Conservation (phyloP, 2,329 filamentous ascomycete species). For the Aspergillus japonicus region DNA sequence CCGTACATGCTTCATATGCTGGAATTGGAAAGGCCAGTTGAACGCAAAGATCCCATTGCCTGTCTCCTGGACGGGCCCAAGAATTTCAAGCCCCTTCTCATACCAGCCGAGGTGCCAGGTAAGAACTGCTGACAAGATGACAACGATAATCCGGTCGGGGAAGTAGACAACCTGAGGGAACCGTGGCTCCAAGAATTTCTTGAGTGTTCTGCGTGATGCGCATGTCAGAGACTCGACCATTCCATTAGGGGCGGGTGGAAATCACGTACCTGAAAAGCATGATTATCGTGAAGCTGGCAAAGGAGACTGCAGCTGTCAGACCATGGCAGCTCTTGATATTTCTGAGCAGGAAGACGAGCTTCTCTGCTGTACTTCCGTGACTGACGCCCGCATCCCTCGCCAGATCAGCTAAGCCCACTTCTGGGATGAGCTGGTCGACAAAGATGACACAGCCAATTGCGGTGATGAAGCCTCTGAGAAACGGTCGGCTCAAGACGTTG, state of each 20-base stretch:
- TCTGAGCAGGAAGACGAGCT: slow-evolving; percentile 73
- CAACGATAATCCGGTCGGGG: slow-evolving; percentile 86
- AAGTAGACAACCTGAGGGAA: slow-evolving; percentile 81
- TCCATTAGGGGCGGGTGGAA: background rate
- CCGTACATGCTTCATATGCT: slow-evolving; percentile 77
- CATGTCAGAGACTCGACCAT: slow-evolving; percentile 5
- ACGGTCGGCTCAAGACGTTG: slow-evolving; percentile 88
- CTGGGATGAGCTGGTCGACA: slow-evolving; percentile 89
- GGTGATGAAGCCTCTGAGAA: slow-evolving; percentile 92
- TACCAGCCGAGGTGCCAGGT: slow-evolving; percentile 79
- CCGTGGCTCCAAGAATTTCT: slow-evolving; percentile 74
- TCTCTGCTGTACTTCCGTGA: slow-evolving; percentile 84
- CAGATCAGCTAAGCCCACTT: slow-evolving; percentile 70
- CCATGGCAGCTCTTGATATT: slow-evolving; percentile 67
- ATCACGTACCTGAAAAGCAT: slow-evolving; percentile 75
- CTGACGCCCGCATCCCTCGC: slow-evolving; percentile 63
- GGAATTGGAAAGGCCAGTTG: slow-evolving; percentile 76
- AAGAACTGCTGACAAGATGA: slow-evolving; percentile 78
- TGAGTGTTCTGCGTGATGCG: slow-evolving; percentile 63
- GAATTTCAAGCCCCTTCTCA: slow-evolving; percentile 72
- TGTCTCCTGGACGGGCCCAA: slow-evolving; percentile 75
- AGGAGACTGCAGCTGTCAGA: slow-evolving; percentile 73
- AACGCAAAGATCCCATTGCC: slow-evolving; percentile 73
- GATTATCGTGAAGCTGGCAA: slow-evolving; percentile 78
- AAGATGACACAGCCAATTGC: slow-evolving; percentile 96